A percentile compares a stretch with the other conserved stretches of the same genome.
Evolutionary conservation across 257 asterid species (phyloP).

Genomic region (Solanum tacnaense): DNA sequence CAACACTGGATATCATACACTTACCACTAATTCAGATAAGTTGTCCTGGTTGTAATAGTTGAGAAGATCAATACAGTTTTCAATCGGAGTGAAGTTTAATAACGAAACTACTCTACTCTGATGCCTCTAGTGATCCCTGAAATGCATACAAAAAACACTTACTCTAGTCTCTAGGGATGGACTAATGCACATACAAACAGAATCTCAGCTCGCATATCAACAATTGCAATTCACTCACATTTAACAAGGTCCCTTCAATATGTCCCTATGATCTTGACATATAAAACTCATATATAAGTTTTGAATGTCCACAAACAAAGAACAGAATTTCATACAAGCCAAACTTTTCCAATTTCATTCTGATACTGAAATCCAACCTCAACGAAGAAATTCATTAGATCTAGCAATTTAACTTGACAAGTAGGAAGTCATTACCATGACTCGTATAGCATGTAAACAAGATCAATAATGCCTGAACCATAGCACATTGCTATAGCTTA

Average conservation of each 20-base stretch:
- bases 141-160: background rate
- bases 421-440: background rate
- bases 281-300: background rate
- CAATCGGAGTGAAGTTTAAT: background rate
- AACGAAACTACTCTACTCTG: background rate
- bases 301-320: background rate
- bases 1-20: conserved; percentile 27
- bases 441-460: background rate
- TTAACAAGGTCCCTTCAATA: background rate
- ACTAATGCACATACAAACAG: background rate
- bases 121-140: background rate
- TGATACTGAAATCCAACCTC: background rate
- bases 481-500: background rate
- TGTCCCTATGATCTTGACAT: background rate
- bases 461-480: background rate
- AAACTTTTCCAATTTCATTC: background rate
- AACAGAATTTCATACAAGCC: background rate
- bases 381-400: background rate
- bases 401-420: background rate
- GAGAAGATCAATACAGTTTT: background rate
- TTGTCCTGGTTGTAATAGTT: background rate
- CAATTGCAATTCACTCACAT: background rate
- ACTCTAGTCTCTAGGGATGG: background rate
- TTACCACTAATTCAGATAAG: background rate
- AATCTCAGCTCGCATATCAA: background rate